Evolutionary conservation across 331 rosid genomes (phyloP).

Genomic region (Erythrophleum ivorense): DNA sequence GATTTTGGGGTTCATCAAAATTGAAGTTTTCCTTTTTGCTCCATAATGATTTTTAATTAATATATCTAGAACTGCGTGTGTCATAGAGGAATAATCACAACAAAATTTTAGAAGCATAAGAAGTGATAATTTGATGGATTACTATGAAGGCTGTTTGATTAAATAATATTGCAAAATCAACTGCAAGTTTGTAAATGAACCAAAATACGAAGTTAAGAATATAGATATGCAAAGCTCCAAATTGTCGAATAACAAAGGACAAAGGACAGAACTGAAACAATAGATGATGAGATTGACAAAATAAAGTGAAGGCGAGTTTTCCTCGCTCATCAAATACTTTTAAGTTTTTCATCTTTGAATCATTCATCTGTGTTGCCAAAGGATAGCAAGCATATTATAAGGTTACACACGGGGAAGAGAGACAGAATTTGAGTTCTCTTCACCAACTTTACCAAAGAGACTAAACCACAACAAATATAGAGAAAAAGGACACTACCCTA

Average conservation of each 20-base stretch:
- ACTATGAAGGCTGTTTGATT: constrained; percentile 4
- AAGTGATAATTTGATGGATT: constrained; percentile 9
- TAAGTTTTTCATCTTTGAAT: constrained; percentile 45
- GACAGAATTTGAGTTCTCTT: constrained; percentile 23
- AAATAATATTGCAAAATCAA: not conserved
- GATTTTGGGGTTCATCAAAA: constrained; percentile 4
- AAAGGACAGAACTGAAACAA: constrained; percentile 24
- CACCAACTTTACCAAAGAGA: constrained; percentile 29
- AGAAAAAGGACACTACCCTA: constrained; percentile 36
- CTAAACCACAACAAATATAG: not conserved
- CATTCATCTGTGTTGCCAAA: constrained; percentile 40
- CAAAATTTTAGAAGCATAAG: not conserved
- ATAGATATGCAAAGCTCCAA: not conserved
- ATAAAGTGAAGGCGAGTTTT: constrained; percentile 45
- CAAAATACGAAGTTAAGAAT: not conserved
- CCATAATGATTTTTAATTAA: not conserved
- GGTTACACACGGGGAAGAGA: constrained; percentile 38
- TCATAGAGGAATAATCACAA: not conserved
- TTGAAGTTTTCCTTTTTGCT: not conserved
- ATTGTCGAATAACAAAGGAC: not conserved
- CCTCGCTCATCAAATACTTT: constrained; percentile 48
- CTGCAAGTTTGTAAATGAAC: not conserved
- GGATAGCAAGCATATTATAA: constrained; percentile 34
- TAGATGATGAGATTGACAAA: constrained; percentile 28
- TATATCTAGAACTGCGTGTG: not conserved